Conservation (phyloP, 2,329 filamentous ascomycete genomes). For the Botrytis pseudocinerea region DNA sequence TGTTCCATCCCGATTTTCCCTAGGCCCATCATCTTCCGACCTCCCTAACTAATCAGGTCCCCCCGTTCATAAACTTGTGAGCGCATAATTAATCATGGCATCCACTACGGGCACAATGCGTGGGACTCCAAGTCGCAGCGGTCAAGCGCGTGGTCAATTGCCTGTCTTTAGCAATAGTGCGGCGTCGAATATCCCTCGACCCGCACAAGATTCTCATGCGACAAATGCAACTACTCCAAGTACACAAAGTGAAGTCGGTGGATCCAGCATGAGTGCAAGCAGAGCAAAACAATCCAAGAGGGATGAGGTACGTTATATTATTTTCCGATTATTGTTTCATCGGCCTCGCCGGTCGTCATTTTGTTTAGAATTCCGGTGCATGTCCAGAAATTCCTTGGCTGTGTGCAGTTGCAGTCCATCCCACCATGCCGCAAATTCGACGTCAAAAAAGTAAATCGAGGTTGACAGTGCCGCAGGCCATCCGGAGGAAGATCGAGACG, state of each 20-base stretch:
- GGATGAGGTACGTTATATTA: constrained; percentile 76
- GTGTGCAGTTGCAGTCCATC: neutral
- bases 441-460: constrained; percentile 18
- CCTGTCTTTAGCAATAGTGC: constrained; percentile 62
- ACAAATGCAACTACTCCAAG: constrained; percentile 42
- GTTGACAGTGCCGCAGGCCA: constrained; percentile 62
- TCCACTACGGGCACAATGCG: constrained; percentile 56
- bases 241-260: constrained; percentile 52
- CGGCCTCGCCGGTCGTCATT: neutral
- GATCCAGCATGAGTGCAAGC: constrained; percentile 82
- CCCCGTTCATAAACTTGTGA: constrained; percentile 20
- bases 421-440: constrained; percentile 24
- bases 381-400: neutral
- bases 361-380: neutral
- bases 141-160: constrained; percentile 57
- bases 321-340: neutral
- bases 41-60: neutral
- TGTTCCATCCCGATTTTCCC: neutral
- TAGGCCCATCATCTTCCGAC: too few species aligned
- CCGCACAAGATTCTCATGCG: constrained; percentile 61
- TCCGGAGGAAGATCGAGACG: constrained; percentile 93
- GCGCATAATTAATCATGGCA: constrained; percentile 35
- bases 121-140: constrained; percentile 63
- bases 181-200: constrained; percentile 69
- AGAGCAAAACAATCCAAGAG: constrained; percentile 95